Evolutionary conservation across 495 filamentous ascomycete genomes (phyloP).

Genomic region (Haplographium delicatum): DNA sequence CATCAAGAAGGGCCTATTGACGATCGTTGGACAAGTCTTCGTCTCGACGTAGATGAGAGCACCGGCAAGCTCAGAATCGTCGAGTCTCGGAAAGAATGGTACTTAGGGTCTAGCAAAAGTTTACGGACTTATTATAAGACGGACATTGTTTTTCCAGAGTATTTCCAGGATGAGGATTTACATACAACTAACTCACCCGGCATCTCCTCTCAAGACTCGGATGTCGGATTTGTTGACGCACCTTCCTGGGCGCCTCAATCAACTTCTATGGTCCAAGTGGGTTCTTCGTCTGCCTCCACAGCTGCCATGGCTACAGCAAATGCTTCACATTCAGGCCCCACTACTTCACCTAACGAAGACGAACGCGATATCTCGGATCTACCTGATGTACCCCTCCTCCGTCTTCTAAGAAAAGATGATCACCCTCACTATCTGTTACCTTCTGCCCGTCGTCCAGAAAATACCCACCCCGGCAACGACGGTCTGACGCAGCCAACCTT

Average conservation of each 20-base stretch:
- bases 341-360: neutral
- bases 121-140: slow-evolving; percentile 66
- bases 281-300: neutral
- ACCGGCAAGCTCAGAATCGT: slow-evolving; percentile 56
- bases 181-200: neutral
- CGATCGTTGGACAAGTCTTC: slow-evolving; percentile 68
- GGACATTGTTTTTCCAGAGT: slow-evolving; percentile 42
- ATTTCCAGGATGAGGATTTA: slow-evolving; percentile 1
- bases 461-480: slow-evolving; percentile 40
- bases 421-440: slow-evolving; percentile 36
- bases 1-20: slow-evolving; percentile 72
- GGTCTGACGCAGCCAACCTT: slow-evolving; percentile 38
- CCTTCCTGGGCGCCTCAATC: neutral
- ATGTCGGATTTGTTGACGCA: neutral
- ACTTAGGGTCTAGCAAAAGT: slow-evolving; percentile 50
- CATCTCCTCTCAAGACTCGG: neutral
- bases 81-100: slow-evolving; percentile 71
- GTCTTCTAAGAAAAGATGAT: slow-evolving; percentile 29
- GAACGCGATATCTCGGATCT: slow-evolving; percentile 13
- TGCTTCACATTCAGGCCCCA: neutral
- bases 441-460: slow-evolving; percentile 30
- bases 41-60: slow-evolving; percentile 56
- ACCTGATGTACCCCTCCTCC: slow-evolving; percentile 30
- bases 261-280: neutral
- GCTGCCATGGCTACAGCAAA: neutral